Evolutionary conservation across 2,329 filamentous ascomycete genomes (phyloP), one percentile per base, ranked within the genome.

Genomic region (Talaromyces verruculosus): DNA sequence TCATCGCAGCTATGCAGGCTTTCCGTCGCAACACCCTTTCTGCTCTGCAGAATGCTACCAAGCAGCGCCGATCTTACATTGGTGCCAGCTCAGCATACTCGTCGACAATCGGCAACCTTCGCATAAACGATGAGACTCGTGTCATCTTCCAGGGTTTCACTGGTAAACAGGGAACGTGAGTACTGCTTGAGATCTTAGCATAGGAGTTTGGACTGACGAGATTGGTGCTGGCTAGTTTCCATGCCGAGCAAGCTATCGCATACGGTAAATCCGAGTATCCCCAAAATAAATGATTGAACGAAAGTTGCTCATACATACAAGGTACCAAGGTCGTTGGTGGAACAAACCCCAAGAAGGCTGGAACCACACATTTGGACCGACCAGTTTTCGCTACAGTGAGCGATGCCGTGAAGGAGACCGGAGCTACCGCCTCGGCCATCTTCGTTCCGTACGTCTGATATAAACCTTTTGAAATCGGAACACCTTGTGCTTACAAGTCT

Each of bases 291-390:
- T 60, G 30, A 39, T 41, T 13, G 39, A 25, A 39, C n/a, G 19
- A 43, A 22, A 59, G 8, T n/a, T 25, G 68, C 71, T 77, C 64
- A 80, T 71, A 68, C 63, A 62, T 41, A 62, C 69, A 75, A 96
- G 92, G 94, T 80, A 99, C 95, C 75, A 94, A 97, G 80, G 92
- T 99, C 72, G 93, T 99, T 72, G 95, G 95, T 80, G 95, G 95
- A 78, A 98, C 94, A 77, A 98, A 98, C 85, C 95, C 95, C 78
- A 98, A 97, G 87, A 99, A 99, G 86, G 95, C 95, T 71, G 95
- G 95, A 77, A 83, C 87, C 75, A 89, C 88, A 78, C 95, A 99
- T 82, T 88, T 99, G 69, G 92, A 89, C 78, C 90, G 91, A 73
- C 95, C 95, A 67, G 95, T 99, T 76, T 99, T 98, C 82, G 91